phyloP scores from a whole-genome alignment of 805 yeast genomes.

The Sungouiella thailandica region DNA sequence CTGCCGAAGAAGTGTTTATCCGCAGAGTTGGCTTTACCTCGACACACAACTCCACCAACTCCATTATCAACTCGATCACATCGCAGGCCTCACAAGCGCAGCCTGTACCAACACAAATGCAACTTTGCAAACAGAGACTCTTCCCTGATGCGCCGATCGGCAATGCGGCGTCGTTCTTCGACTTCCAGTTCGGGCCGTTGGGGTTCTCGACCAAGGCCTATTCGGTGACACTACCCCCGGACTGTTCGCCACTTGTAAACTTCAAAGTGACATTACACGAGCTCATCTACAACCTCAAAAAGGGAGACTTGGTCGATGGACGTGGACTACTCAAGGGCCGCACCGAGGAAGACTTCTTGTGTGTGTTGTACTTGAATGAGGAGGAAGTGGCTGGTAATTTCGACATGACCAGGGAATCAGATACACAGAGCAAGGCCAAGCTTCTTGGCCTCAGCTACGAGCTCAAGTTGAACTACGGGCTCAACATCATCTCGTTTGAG shows the following conservation, averaged over 20 bases:
- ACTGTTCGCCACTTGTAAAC: conserved; percentile 39
- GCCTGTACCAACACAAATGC: conserved; percentile 19
- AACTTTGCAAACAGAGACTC: conserved; percentile 20
- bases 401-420: conserved; percentile 32
- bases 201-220: conserved; percentile 33
- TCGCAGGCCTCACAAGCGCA: conserved; percentile 20
- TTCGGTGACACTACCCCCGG: conserved; percentile 44
- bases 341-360: conserved; percentile 33
- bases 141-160: conserved; percentile 30
- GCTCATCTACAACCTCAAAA: conserved; percentile 26
- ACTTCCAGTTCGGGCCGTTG: conserved; percentile 34
- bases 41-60: conserved; percentile 7
- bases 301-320: conserved; percentile 28
- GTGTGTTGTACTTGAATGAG: conserved; percentile 38
- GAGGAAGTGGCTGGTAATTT: conserved; percentile 43
- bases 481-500: conserved; percentile 40
- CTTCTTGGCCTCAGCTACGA: conserved; percentile 29
- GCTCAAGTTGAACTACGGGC: conserved; percentile 41
- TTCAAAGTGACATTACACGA: conserved; percentile 40
- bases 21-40: conserved; percentile 12
- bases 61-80: conserved; percentile 7
- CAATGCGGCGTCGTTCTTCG: conserved; percentile 26
- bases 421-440: conserved; percentile 11
- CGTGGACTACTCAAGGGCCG: conserved; percentile 26
- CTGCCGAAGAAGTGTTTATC: conserved; percentile 14